phyloP scores from a whole-genome alignment of 768 basidiomycete genomes.

The Butyriboletus loyo region DNA sequence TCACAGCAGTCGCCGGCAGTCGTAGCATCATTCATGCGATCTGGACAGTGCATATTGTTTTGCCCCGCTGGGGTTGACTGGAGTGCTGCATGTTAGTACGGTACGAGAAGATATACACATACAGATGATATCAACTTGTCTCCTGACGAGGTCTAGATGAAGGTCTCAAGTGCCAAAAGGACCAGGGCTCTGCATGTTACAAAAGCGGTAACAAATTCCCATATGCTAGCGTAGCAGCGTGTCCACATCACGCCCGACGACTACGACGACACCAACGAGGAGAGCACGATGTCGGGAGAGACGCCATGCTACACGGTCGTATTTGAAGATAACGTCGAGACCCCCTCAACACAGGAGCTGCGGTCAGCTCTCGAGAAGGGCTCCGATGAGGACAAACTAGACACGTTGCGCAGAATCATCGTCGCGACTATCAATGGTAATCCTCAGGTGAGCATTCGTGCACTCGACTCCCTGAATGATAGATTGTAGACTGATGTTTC shows the following conservation, averaged over 20 bases:
- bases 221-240: neutral
- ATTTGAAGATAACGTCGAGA: constrained; percentile 68
- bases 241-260: constrained; percentile 6
- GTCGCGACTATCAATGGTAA: constrained; percentile 93
- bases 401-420: constrained; percentile 93
- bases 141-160: too few relatives aligned
- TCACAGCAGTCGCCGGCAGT: too few relatives aligned
- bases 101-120: too few relatives aligned
- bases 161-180: too few relatives aligned
- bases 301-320: constrained; percentile 76
- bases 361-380: constrained; percentile 88
- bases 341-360: constrained; percentile 79
- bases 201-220: constrained; percentile 9
- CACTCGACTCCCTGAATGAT: neutral
- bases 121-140: too few relatives aligned
- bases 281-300: constrained; percentile 42
- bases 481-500: neutral
- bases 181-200: too few relatives aligned
- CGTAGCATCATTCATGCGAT: too few relatives aligned
- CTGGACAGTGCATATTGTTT: too few relatives aligned
- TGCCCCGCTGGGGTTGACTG: too few relatives aligned
- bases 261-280: constrained; percentile 9
- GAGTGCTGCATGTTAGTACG: too few relatives aligned
- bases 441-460: constrained; percentile 60
- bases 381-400: constrained; percentile 93